Conservation (phyloP, 2,329 filamentous ascomycete species). For the Dactylellina sp. region DNA sequence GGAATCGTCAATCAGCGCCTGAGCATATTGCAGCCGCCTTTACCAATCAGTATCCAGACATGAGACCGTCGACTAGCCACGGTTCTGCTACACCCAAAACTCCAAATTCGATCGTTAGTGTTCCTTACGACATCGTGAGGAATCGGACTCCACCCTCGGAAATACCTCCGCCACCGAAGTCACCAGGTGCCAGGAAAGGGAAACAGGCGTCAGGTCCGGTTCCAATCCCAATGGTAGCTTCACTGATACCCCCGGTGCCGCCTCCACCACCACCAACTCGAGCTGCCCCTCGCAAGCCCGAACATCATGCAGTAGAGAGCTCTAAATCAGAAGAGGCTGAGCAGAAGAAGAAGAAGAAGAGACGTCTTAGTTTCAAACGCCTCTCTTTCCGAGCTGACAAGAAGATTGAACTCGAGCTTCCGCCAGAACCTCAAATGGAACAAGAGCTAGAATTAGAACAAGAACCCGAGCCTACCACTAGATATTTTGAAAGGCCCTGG, state of each 20-base stretch:
- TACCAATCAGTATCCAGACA: conserved; percentile 33
- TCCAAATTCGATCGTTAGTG: conserved; percentile 7
- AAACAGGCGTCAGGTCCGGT: conserved; percentile 1
- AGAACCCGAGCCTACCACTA: neutral
- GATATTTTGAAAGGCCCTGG: conserved; percentile 3
- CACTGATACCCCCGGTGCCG: neutral
- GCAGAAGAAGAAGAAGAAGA: conserved; percentile 48
- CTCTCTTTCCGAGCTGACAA: conserved; percentile 45
- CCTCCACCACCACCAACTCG: conserved; percentile 2
- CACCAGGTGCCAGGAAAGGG: conserved; percentile 15
- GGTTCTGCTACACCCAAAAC: conserved; percentile 21
- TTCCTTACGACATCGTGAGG: conserved; percentile 32
- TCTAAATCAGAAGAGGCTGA: conserved; percentile 1
- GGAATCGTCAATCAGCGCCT: conserved; percentile 45
- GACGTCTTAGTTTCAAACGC: conserved; percentile 50
- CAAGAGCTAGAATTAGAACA: neutral
- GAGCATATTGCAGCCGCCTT: conserved; percentile 36
- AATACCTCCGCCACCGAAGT: conserved; percentile 10
- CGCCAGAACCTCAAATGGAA: conserved; percentile 1
- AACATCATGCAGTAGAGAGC: conserved; percentile 24
- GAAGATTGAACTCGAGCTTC: conserved; percentile 22
- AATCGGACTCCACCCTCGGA: conserved; percentile 28
- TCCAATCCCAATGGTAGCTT: neutral
- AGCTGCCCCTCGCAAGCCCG: conserved; percentile 1
- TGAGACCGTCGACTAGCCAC: conserved; percentile 39